A percentile compares a stretch with the other conserved stretches of the same genome.
phyloP scores from a whole-genome alignment of 768 basidiomycete genomes.

The Floccularia luteovirens region DNA sequence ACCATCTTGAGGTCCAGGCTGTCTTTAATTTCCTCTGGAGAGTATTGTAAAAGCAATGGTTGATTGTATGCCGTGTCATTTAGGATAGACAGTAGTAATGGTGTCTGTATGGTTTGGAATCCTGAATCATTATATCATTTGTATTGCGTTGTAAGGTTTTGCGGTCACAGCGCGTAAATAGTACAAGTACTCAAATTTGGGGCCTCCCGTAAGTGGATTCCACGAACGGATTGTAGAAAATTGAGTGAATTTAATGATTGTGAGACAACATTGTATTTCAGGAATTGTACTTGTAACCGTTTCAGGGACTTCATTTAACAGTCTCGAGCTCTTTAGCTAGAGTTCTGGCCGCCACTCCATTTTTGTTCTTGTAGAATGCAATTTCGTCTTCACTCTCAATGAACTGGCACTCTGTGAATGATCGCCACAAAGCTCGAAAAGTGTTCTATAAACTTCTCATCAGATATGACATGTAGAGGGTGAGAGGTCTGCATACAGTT shows the following conservation, averaged over 20 bases:
- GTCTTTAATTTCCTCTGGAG: too few relatives aligned
- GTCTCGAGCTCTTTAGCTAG: conserved; percentile 12
- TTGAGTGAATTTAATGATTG: background rate
- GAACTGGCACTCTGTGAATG: conserved; percentile 55
- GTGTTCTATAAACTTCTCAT: conserved; percentile 28
- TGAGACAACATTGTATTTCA: background rate
- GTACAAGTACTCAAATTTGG: background rate
- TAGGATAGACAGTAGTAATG: too few relatives aligned
- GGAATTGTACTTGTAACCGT: too few relatives aligned
- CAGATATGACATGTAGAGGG: background rate
- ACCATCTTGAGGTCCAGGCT: too few relatives aligned
- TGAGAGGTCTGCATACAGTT: conserved; percentile 29
- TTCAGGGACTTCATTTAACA: too few relatives aligned
- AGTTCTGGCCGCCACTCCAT: conserved; percentile 32
- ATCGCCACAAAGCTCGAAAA: conserved; percentile 51
- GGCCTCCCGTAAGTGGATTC: background rate
- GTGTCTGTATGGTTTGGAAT: too few relatives aligned
- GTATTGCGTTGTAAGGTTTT: background rate
- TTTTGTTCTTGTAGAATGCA: conserved; percentile 52
- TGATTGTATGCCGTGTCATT: too few relatives aligned
- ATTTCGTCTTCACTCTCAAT: conserved; percentile 58
- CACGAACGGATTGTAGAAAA: background rate
- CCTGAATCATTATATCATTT: too few relatives aligned
- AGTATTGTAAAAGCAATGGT: too few relatives aligned
- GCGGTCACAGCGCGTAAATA: background rate